phyloP scores from a whole-genome alignment of 768 basidiomycete species.

The Suillus clintonianus region DNA sequence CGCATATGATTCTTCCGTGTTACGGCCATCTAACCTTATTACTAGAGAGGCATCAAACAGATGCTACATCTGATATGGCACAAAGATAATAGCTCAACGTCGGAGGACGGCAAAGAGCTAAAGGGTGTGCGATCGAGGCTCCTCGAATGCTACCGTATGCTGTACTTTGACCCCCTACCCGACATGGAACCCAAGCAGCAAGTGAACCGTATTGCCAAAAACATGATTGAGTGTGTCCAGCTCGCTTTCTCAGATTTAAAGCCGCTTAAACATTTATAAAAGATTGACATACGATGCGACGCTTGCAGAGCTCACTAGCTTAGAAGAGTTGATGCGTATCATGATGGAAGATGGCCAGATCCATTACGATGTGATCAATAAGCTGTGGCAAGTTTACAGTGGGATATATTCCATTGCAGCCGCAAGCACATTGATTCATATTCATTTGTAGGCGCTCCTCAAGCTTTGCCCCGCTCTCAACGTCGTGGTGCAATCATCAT shows the following conservation, averaged over 20 bases:
- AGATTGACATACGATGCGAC: conserved; percentile 93
- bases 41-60: conserved; percentile 83
- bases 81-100: conserved; percentile 86
- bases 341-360: conserved; percentile 92
- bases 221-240: conserved; percentile 86
- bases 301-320: conserved; percentile 90
- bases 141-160: conserved; percentile 81
- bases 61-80: conserved; percentile 98
- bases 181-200: conserved; percentile 81
- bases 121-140: conserved; percentile 87
- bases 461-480: conserved; percentile 76
- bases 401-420: conserved; percentile 27
- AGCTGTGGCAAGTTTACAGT: conserved; percentile 98
- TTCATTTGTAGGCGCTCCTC: conserved; percentile 59
- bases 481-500: conserved; percentile 95
- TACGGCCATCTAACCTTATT: conserved; percentile 7
- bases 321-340: conserved; percentile 95
- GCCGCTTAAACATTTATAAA: conserved; percentile 1
- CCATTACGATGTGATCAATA: conserved; percentile 80
- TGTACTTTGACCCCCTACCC: conserved; percentile 86
- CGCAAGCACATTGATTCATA: not conserved
- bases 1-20: conserved; percentile 9
- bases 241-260: not conserved
- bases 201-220: conserved; percentile 90
- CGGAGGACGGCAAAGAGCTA: conserved; percentile 74